Conservation (phyloP, 2,329 filamentous ascomycete species). For the Exophiala dermatitidis region DNA sequence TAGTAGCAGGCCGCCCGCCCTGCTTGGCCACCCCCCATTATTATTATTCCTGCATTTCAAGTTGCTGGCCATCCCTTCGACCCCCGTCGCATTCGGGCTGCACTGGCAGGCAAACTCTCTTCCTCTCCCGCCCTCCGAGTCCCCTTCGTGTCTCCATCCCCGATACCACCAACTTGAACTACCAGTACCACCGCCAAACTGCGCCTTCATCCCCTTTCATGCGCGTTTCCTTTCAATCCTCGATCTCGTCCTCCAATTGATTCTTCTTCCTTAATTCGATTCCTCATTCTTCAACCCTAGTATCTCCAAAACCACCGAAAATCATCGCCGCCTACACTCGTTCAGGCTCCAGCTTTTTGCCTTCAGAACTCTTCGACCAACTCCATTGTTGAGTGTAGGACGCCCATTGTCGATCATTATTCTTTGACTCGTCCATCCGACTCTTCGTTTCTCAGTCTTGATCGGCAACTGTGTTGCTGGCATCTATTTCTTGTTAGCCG, state of each 20-base stretch:
- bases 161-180: no score
- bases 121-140: not conserved
- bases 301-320: slow-evolving; percentile 4
- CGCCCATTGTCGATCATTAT: slow-evolving; percentile 19
- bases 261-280: slow-evolving; percentile 13
- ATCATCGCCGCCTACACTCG: slow-evolving; percentile 13
- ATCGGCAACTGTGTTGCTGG: slow-evolving; percentile 15
- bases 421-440: slow-evolving; percentile 6
- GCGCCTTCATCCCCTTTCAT: not conserved
- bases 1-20: not conserved
- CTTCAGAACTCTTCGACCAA: slow-evolving; percentile 7
- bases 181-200: not conserved
- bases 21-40: not conserved
- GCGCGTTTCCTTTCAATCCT: not conserved
- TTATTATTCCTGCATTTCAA: no score
- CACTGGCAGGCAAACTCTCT: not conserved
- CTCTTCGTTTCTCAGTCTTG: slow-evolving; percentile 2
- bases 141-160: not conserved
- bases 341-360: slow-evolving; percentile 22
- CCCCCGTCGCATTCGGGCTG: no score
- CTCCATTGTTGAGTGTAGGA: not conserved
- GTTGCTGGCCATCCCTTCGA: no score
- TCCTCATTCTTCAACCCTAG: slow-evolving; percentile 13
- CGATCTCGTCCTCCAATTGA: slow-evolving; percentile 1
- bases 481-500: slow-evolving; percentile 5